Conservation (phyloP, 441 rosid species). For the Brassica balearica region DNA sequence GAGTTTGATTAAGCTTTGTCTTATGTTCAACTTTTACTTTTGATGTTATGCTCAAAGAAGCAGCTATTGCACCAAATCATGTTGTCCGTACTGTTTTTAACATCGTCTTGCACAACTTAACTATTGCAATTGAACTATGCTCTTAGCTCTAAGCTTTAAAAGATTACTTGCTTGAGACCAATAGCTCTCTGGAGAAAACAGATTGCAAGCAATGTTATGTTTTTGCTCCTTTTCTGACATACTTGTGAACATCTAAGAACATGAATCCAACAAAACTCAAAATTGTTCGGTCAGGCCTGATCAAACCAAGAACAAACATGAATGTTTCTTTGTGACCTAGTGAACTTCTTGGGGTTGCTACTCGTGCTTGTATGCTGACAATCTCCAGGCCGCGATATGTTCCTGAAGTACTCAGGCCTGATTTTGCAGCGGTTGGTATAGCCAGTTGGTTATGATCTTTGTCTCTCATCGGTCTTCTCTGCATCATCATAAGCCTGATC, state of each 20-base stretch:
- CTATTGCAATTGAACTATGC: no score
- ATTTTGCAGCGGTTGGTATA: constrained; percentile 62
- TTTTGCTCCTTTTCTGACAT: neutral
- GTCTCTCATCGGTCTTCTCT: constrained; percentile 45
- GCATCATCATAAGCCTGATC: no score
- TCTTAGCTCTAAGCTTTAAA: neutral
- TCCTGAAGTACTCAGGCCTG: constrained; percentile 75
- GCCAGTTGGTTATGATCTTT: constrained; percentile 43
- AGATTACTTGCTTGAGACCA: neutral
- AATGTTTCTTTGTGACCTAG: neutral
- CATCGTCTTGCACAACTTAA: no score
- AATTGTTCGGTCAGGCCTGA: neutral
- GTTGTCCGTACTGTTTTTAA: no score
- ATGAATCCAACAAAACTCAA: neutral
- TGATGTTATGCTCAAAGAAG: neutral
- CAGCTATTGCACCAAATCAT: neutral
- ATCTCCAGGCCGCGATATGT: constrained; percentile 72
- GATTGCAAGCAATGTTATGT: neutral
- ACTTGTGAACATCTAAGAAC: neutral
- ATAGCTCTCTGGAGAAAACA: neutral
- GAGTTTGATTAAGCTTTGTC: no score
- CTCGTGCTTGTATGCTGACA: constrained; percentile 74
- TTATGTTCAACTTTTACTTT: neutral
- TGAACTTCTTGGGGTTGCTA: constrained; percentile 27
- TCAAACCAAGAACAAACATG: neutral